Evolutionary conservation across 371 early-diverging fungal species (phyloP).

Genomic region (Mucor plumbeus): DNA sequence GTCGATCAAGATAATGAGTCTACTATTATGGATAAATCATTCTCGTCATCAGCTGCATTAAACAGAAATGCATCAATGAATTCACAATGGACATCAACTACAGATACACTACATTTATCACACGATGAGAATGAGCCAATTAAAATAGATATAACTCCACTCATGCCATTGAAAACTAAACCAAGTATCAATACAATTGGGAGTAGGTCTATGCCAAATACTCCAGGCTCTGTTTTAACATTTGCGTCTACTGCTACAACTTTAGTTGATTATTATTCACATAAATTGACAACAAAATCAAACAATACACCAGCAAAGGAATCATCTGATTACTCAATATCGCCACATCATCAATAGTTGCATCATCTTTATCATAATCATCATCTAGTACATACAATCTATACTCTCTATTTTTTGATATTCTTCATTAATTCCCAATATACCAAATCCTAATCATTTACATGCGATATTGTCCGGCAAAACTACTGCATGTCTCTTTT

Average conservation of each 20-base stretch:
- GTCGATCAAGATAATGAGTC: constrained; percentile 52
- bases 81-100: constrained; percentile 25
- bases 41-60: constrained; percentile 19
- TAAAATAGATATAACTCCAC: constrained; percentile 12
- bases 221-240: constrained; percentile 44
- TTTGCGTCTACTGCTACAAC: constrained; percentile 47
- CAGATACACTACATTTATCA: not conserved
- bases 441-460: not conserved
- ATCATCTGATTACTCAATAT: constrained; percentile 11
- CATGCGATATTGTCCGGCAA: not conserved
- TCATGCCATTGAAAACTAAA: constrained; percentile 37
- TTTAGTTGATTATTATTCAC: constrained; percentile 30
- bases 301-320: not conserved
- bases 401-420: not conserved
- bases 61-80: constrained; percentile 17
- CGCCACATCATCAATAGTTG: not conserved
- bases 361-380: not conserved
- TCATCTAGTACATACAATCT: not conserved
- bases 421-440: not conserved
- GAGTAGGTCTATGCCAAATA: constrained; percentile 27
- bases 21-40: not conserved
- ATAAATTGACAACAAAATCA: constrained; percentile 10
- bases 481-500: not conserved
- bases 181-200: constrained; percentile 29
- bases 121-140: not conserved